Base-by-base conservation (phyloP, 2,329 filamentous ascomycete species). In the Sarocladium kiliense region DNA sequence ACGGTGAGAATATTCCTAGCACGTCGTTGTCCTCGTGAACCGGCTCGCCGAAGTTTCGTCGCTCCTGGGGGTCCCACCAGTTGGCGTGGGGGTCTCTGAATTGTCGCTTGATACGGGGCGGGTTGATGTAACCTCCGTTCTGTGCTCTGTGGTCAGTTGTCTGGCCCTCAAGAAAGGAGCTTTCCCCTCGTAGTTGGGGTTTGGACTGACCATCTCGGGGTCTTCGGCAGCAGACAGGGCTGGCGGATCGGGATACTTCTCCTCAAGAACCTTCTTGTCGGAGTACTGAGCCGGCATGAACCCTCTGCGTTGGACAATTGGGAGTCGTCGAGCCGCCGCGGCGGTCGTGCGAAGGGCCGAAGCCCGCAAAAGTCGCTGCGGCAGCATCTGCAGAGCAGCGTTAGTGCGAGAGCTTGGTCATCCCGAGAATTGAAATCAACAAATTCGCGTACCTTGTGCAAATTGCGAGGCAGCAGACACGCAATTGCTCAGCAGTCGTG, bases 1-100 rank as follows among this genome's bases (percentile, higher is more conserved):
- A 86, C 2, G 91, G 85, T 53, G 89, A 88, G 74, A 99, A 93
- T 61, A 96, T 87, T 64, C 91, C 92, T 56, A 97, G 79, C 56
- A 91, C 81, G 71, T 99, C 95, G 73, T 97, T 88, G 72, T 99
- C 94, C 74, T 99, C 95, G 73, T 99, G 93, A 54, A 96, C 85
- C 12, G 93, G 90, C 74, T 99, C 95, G 73, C 92, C 92, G 70
- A 89, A 97, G 80, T 99, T 97, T 66, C 94, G 85, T 70, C 92
- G 87, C 74, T 97, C 94, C 76, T 99, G 94, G 73, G 91, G 88
- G 75, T 99, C 93, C 90, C 91, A 97, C 91, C 91, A 99, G 68
- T 90, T 86, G 68, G 74, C 93, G 71, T 97, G 84, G 34, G 95
- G 94, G 72, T 97, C 94, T 70, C 94, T 90, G 76, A 91, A 89